Evolutionary conservation across 2,329 filamentous ascomycete species (phyloP), one percentile per base, ranked within the genome.

Genomic region (Dothistroma septosporum): DNA sequence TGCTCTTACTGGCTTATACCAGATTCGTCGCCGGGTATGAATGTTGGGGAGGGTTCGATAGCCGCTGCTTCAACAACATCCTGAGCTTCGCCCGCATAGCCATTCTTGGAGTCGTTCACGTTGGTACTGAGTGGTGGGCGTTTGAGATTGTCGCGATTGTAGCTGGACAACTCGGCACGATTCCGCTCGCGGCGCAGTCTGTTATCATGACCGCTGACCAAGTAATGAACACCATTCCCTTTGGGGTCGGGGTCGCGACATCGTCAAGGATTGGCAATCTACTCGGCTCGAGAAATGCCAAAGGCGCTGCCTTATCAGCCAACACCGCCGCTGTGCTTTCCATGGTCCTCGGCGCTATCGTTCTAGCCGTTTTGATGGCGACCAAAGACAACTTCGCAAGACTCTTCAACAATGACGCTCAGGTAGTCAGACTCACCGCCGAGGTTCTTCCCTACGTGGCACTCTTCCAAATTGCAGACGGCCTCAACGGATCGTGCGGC

Each of bases 101-200:
- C 0, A 75, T 88, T 14, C 79, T 95, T 0, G 92, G 91, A 0
- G 81, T 95, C 47, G 77, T 95, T 3, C 91, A 95, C 65, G 89
- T 96, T 5, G 92, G 71, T 10, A 94, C 91, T 0, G 92, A 96
- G 75, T 96, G 91, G 91, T 95, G 91, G 91, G 92, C 91, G 0
- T 96, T 96, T 68, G 91, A 95, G 75, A 93, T 95, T 66, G 90
- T 95, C 1, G 90, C 91, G 0, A 82, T 95, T 0, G 90, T 89
- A 1, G 91, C 91, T 5, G 91, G 91, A 0, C 83, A 87, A 37
- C 82, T 96, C 0, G 92, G 92, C 3, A 92, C 89, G 0, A 77
- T 92, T 35, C 83, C 90, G 0, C 80, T 96, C 0, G 91, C 91
- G 0, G 89, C 91, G 0, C 91, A 96, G 74, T 89, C 86, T 53